Conservation (phyloP, 306 rosid genomes). For the Dryas drummondii region DNA sequence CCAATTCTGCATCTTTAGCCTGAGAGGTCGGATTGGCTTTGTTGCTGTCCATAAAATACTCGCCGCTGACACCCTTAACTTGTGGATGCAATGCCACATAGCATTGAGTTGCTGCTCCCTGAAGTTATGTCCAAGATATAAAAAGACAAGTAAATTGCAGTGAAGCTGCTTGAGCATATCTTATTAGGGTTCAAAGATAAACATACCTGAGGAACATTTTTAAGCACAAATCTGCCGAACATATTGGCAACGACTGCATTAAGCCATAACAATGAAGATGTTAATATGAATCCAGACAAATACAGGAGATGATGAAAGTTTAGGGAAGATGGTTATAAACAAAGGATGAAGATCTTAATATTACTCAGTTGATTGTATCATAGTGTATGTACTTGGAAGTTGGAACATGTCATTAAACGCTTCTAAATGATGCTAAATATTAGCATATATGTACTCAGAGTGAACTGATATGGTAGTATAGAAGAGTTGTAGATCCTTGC, state of each 20-base stretch:
- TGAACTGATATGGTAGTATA: constrained; percentile 30
- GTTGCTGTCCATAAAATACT: constrained; percentile 44
- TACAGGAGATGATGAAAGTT: neutral
- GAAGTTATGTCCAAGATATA: neutral
- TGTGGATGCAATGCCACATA: constrained; percentile 48
- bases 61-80: constrained; percentile 43
- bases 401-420: no score
- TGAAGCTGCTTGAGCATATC: neutral
- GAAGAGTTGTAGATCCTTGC: constrained; percentile 46
- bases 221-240: constrained; percentile 58
- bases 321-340: no score
- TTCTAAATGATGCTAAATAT: no score
- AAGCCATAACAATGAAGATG: constrained; percentile 1
- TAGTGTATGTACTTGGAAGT: no score
- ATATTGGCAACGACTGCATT: constrained; percentile 54
- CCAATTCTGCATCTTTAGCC: constrained; percentile 37
- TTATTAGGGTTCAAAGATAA: neutral
- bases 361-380: no score
- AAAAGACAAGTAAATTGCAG: neutral
- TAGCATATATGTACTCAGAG: no score
- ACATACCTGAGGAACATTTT: constrained; percentile 72
- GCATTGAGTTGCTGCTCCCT: constrained; percentile 55
- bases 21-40: constrained; percentile 24
- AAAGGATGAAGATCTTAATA: no score
- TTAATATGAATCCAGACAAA: constrained; percentile 4